phyloP scores from a whole-genome alignment of 148 eudicot species.

The Nepenthes mirabilis region DNA sequence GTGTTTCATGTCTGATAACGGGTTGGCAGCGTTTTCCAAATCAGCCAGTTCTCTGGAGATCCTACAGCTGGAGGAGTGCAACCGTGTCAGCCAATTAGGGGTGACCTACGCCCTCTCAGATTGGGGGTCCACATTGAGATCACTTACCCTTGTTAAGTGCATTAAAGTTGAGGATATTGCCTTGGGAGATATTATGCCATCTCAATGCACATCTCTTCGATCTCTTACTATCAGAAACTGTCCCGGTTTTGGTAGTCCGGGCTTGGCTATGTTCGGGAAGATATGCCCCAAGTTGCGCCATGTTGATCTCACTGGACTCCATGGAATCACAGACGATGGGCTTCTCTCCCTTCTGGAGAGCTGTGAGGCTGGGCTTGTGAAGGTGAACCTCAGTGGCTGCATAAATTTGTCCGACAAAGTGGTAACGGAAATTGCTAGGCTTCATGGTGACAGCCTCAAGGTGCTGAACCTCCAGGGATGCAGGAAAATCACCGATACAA shows the following conservation, averaged over 20 bases:
- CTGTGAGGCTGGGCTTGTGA: constrained; percentile 43
- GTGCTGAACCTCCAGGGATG: constrained; percentile 64
- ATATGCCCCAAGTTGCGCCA: constrained; percentile 61
- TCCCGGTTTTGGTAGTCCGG: constrained; percentile 46
- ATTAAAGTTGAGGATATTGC: constrained; percentile 53
- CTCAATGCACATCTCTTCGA: constrained; percentile 47
- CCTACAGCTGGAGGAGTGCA: constrained; percentile 71
- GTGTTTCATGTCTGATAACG: constrained; percentile 62
- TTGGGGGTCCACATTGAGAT: constrained; percentile 40
- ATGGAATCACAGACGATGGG: constrained; percentile 56
- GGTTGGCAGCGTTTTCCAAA: constrained; percentile 49
- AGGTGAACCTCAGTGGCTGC: constrained; percentile 61
- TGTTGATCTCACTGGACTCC: constrained; percentile 55
- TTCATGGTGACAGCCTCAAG: constrained; percentile 64
- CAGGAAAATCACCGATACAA: constrained; percentile 43
- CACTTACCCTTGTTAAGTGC: constrained; percentile 67
- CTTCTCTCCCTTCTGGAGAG: constrained; percentile 42
- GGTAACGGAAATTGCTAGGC: constrained; percentile 29
- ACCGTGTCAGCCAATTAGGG: constrained; percentile 49
- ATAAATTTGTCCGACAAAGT: constrained; percentile 47
- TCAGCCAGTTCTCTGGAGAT: constrained; percentile 51
- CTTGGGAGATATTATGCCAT: constrained; percentile 10
- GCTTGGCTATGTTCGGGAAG: constrained; percentile 52
- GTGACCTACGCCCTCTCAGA: constrained; percentile 36
- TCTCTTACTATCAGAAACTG: constrained; percentile 53